These are phyloP conservation scores for Chrysanthemum lavandulifolium DNA, from an alignment of 129 eudicot species.

Conservation along the genomic window DNA sequence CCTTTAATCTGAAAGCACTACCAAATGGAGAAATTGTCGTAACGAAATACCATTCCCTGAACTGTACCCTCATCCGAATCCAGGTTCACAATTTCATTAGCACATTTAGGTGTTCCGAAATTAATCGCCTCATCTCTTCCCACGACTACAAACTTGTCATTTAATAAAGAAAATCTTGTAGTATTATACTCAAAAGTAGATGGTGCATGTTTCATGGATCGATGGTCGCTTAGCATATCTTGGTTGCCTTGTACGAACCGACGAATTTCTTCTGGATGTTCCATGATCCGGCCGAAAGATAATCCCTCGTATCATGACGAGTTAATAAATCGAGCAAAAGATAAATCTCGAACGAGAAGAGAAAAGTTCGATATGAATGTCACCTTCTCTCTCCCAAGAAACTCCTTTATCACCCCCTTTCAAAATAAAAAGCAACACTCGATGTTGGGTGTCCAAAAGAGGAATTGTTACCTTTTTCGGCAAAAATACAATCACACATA, in stretches of 20 bases:
- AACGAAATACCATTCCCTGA: no score
- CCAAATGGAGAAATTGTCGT: no score
- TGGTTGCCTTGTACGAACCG: slow-evolving; percentile 87
- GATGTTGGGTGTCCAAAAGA: no score
- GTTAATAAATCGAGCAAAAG: slow-evolving; percentile 8
- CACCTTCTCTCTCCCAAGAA: not conserved
- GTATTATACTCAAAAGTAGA: slow-evolving; percentile 29
- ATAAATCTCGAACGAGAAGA: not conserved
- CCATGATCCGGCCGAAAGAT: slow-evolving; percentile 83
- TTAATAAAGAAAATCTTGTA: slow-evolving; percentile 20
- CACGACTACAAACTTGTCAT: slow-evolving; percentile 17
- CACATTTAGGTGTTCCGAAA: slow-evolving; percentile 30
- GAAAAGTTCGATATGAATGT: not conserved
- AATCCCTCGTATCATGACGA: slow-evolving; percentile 41
- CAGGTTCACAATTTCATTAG: slow-evolving; percentile 27
- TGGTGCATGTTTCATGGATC: slow-evolving; percentile 40
- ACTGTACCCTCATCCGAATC: slow-evolving; percentile 33
- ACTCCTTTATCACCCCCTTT: no score
- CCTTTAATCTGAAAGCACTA: no score
- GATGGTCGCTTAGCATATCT: slow-evolving; percentile 55
- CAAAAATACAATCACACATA: not conserved
- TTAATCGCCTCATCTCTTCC: slow-evolving; percentile 27
- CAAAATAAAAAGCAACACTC: no score
- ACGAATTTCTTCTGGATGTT: slow-evolving; percentile 77
- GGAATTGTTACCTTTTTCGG: not conserved